Conservation (phyloP, 139 green algal species). For the Parachlorella kessleri region DNA sequence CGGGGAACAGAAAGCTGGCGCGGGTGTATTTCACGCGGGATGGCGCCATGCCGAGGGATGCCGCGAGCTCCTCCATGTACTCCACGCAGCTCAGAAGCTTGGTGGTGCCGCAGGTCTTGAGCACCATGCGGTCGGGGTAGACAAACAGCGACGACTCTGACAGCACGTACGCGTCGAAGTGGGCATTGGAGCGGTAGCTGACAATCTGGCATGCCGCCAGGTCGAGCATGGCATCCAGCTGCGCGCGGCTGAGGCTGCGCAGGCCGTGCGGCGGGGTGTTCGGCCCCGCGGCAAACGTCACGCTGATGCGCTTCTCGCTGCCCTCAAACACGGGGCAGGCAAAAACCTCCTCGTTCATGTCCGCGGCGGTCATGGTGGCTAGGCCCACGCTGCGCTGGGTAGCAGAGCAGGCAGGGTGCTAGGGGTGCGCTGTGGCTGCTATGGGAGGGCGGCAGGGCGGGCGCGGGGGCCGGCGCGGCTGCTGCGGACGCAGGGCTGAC, state of each 20-base stretch:
- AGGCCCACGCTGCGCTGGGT: neutral
- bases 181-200: constrained; percentile 68
- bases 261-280: constrained; percentile 51
- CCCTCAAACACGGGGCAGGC: constrained; percentile 88
- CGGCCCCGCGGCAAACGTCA: constrained; percentile 72
- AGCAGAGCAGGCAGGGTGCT: neutral
- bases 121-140: constrained; percentile 82
- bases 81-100: constrained; percentile 84
- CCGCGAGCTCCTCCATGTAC: constrained; percentile 76
- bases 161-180: constrained; percentile 97
- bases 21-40: constrained; percentile 85
- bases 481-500: neutral
- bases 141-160: constrained; percentile 97
- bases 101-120: constrained; percentile 99
- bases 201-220: constrained; percentile 95
- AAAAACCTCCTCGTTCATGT: constrained; percentile 24
- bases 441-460: neutral
- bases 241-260: constrained; percentile 60
- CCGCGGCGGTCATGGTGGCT: constrained; percentile 27
- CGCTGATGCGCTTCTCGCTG: constrained; percentile 93
- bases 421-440: neutral
- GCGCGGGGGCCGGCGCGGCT: neutral
- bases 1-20: constrained; percentile 94
- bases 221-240: constrained; percentile 70
- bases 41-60: constrained; percentile 57